Base-by-base conservation (phyloP, 768 basidiomycete species). In the Tubosaeta brunneosetosa region DNA sequence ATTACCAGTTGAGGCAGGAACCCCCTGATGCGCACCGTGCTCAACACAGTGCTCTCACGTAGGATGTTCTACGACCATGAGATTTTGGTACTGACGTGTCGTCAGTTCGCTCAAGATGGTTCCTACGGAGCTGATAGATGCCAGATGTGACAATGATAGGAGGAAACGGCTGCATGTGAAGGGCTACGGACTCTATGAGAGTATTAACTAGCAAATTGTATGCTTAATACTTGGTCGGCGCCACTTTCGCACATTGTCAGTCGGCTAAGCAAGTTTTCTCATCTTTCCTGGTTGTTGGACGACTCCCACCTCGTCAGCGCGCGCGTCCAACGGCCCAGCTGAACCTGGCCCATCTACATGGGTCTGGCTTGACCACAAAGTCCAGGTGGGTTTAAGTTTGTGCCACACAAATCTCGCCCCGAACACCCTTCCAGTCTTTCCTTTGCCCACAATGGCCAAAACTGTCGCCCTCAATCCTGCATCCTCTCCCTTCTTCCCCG, bases 401-500 rank as follows among this genome's bases (percentile, higher is more conserved):
- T 13, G 16, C 16, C 3, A 11, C 37, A 12, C 14, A 17, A 40
- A 19, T 19, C 47, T 38, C 36, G 36, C 19, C 22, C 29, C 33
- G 33, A 34, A 33, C 12, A 5, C 31, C 14, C 33, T 14, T 26
- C 22, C 43, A 60, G 63, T 64, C 65, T 40, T 63, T 44, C 31
- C 12, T 12, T 27, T 44, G n/a, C 60, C 54, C 58, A 73, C 71
- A 66, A 87, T 89, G 84, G 83, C 86, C 56, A 83, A 82, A 78
- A 87, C 83, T 62, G 84, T 81, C 63, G 78, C 86, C 54, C 74
- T 91, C 61, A 90, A 91, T 70, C 88, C 89, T 58, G 77, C 87
- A 56, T 91, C 88, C 53, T 83, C 83, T 67, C 89, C 89, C 47
- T 91, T 91, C 79, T 89, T 89, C 68, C 89, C 89, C 55, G 86